A percentile compares a stretch with the other conserved stretches of the same genome.
Evolutionary conservation across 106 monocot species (phyloP).

Genomic region (Platanthera zijinensis): DNA sequence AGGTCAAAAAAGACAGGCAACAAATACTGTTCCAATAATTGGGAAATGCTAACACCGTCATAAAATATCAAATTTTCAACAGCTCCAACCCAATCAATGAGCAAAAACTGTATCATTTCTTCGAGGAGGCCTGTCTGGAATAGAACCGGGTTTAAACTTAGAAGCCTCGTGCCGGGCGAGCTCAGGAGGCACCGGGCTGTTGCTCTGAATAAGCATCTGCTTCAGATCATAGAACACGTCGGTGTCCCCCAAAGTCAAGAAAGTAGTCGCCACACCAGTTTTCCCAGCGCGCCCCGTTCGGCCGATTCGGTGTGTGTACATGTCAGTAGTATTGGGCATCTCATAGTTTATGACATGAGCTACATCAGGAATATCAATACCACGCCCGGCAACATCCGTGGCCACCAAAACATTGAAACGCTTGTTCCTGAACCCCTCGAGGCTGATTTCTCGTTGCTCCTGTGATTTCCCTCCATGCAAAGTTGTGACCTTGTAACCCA

Average conservation of each 20-base stretch:
- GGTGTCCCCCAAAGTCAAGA: conserved; percentile 71
- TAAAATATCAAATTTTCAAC: neutral
- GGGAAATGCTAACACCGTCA: neutral
- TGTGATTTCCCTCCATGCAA: conserved; percentile 95
- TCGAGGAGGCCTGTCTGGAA: conserved; percentile 91
- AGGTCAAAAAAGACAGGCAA: neutral
- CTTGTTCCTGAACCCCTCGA: conserved; percentile 84
- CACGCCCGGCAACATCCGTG: conserved; percentile 94
- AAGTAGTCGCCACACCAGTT: conserved; percentile 84
- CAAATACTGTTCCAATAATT: neutral
- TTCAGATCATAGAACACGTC: conserved; percentile 97
- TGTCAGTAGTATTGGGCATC: conserved; percentile 69
- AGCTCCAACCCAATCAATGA: conserved; percentile 18
- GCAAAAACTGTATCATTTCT: conserved; percentile 84
- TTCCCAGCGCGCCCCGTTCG: conserved; percentile 96
- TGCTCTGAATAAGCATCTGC: conserved; percentile 96
- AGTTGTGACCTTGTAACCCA: conserved; percentile 83
- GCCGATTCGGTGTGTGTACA: conserved; percentile 98
- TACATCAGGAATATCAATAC: conserved; percentile 98
- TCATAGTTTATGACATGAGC: conserved; percentile 98
- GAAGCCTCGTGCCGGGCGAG: conserved; percentile 91
- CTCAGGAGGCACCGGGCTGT: conserved; percentile 87
- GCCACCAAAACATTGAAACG: conserved; percentile 93
- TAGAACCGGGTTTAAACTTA: conserved; percentile 83
- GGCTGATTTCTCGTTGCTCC: conserved; percentile 94